These are phyloP conservation scores for Saksenaea vasiformis DNA, from an alignment of 371 early-diverging fungal species.

Conservation along the genomic window DNA sequence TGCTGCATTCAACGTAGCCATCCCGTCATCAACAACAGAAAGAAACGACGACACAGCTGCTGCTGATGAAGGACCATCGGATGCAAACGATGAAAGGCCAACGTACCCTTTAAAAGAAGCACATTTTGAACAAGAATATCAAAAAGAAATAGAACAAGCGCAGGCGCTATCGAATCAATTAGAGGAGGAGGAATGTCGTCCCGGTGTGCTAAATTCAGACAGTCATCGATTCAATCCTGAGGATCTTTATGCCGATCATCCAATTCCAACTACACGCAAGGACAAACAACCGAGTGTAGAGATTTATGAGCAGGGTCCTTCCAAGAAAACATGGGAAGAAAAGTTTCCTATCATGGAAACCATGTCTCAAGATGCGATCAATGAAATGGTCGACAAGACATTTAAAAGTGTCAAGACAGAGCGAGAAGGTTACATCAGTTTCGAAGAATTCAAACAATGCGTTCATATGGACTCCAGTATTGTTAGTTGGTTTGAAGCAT, in stretches of 20 bases:
- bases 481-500: slow-evolving; percentile 71
- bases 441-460: slow-evolving; percentile 78
- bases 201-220: slow-evolving; percentile 17
- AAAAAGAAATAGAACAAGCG: slow-evolving; percentile 29
- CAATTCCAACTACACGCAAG: slow-evolving; percentile 8
- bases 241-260: not conserved
- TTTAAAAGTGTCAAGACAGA: slow-evolving; percentile 68
- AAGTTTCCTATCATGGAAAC: slow-evolving; percentile 88
- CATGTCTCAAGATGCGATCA: slow-evolving; percentile 89
- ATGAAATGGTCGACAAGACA: slow-evolving; percentile 92
- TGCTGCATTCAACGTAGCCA: slow-evolving; percentile 87
- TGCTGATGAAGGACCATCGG: slow-evolving; percentile 3
- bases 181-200: not conserved
- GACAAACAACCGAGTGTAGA: slow-evolving; percentile 19
- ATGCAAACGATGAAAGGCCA: slow-evolving; percentile 9
- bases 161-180: slow-evolving; percentile 12
- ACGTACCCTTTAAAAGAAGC: slow-evolving; percentile 43
- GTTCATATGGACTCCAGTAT: slow-evolving; percentile 69
- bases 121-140: slow-evolving; percentile 35
- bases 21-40: slow-evolving; percentile 50
- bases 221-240: slow-evolving; percentile 12
- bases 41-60: slow-evolving; percentile 8
- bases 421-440: slow-evolving; percentile 66
- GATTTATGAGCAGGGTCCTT: slow-evolving; percentile 5
- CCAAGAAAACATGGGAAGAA: slow-evolving; percentile 54